Percentiles rank a stretch among this genome's conserved stretches.
These are phyloP conservation scores for Psilocybe azurescens DNA, from an alignment of 768 basidiomycete genomes.

Conservation along the genomic window DNA sequence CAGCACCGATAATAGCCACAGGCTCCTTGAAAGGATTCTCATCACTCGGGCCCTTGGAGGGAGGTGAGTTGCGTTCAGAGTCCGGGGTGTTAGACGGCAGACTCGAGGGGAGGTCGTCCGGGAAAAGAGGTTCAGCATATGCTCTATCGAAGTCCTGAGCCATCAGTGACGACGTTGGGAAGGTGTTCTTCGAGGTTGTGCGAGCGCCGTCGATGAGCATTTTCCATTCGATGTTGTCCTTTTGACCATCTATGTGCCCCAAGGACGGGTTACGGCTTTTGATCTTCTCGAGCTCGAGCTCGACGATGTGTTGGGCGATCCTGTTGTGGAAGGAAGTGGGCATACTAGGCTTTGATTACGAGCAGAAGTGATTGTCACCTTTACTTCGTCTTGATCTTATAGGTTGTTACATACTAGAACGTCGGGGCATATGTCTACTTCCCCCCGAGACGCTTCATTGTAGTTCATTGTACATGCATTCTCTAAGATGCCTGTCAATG, in stretches of 20 bases:
- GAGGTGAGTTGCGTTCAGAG: not conserved
- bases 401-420: too few species aligned
- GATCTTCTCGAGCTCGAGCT: conserved; percentile 10
- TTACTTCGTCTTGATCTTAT: too few species aligned
- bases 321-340: conserved; percentile 12
- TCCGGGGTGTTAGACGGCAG: not conserved
- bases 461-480: too few species aligned
- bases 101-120: not conserved
- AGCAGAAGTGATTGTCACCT: too few species aligned
- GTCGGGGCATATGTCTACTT: too few species aligned
- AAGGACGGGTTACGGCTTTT: conserved; percentile 4
- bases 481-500: too few species aligned
- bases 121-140: conserved; percentile 1
- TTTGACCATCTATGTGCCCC: not conserved
- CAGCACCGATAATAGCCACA: conserved; percentile 23
- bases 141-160: not conserved
- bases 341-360: not conserved
- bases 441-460: too few species aligned
- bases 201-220: not conserved
- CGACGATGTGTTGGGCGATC: conserved; percentile 9
- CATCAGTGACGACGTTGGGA: not conserved
- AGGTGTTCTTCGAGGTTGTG: not conserved
- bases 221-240: not conserved
- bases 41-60: not conserved
- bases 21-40: not conserved